Conservation (phyloP, 805 yeast species). For the Kodamaea sagamina region DNA sequence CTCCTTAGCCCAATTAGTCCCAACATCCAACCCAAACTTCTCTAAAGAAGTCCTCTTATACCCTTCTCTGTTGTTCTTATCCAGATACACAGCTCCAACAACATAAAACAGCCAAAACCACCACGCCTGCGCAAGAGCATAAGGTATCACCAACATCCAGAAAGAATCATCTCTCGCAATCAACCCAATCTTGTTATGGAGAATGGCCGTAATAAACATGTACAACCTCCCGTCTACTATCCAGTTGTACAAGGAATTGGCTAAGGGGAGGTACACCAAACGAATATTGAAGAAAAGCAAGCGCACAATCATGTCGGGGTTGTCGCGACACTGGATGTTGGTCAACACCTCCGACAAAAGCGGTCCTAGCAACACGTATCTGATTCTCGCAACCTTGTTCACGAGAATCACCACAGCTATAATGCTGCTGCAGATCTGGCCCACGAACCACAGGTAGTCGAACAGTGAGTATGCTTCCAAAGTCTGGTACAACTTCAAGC, state of each 20-base stretch:
- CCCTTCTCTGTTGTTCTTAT: slow-evolving; percentile 14
- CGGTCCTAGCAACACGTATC: slow-evolving; percentile 35
- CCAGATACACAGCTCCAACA: slow-evolving; percentile 19
- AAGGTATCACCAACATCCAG: slow-evolving; percentile 13
- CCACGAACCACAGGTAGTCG: slow-evolving; percentile 34
- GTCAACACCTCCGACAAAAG: slow-evolving; percentile 39
- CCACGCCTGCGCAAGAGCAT: slow-evolving; percentile 33
- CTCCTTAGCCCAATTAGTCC: slow-evolving; percentile 15
- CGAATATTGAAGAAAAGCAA: slow-evolving; percentile 43
- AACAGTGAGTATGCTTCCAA: background rate
- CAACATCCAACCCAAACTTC: slow-evolving; percentile 15
- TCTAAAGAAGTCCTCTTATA: slow-evolving; percentile 17
- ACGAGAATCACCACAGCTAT: slow-evolving; percentile 22
- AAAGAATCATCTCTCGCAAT: slow-evolving; percentile 28
- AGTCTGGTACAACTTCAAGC: background rate
- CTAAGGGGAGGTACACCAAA: slow-evolving; percentile 35
- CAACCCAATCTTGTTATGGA: slow-evolving; percentile 13
- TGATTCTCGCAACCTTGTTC: slow-evolving; percentile 17
- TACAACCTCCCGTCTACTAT: background rate
- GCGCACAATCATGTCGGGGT: slow-evolving; percentile 41
- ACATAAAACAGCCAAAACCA: slow-evolving; percentile 30
- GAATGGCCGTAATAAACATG: background rate
- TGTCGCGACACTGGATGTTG: slow-evolving; percentile 50
- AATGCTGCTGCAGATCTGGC: slow-evolving; percentile 28
- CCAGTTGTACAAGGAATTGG: background rate